Evolutionary conservation across 805 yeast genomes (phyloP), one percentile per base, ranked within the genome.

Genomic region (Cyberlindnera xylosilytica): DNA sequence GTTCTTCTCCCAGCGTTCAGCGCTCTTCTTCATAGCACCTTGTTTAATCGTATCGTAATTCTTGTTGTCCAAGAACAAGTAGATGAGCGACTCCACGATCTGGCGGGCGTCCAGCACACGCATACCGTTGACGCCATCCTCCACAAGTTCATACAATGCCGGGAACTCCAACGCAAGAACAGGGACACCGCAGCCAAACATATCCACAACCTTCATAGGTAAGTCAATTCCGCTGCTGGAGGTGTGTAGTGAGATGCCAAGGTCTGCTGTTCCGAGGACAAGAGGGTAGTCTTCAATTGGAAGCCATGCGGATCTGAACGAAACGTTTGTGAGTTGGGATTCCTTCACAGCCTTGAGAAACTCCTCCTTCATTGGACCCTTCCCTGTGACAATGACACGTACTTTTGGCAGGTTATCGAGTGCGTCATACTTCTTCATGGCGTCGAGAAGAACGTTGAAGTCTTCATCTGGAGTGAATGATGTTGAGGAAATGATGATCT

Each of bases 381-480:
- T 91, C 0, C 99, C 99, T 0, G 99, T 93, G n/a, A 93, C 83
- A n/a, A 93, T 64, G 40, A 88, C 76, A 29, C 79, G 61, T 2
- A 90, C 56, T 3, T 71, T 73, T 1, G 81, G 80, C 4, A 72
- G 49, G 4, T 39, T 40, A 29, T 49, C 38, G 37, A 63, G 61
- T 11, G 53, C 50, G 9, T 50, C 52, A 50, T 87, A 82, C 18
- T 63, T 50, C 39, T 73, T 72, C 41, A 93, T 66, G 0, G 96
- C 88, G 10, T 80, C 78, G 15, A 91, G 65, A 15, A 93, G 64
- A 28, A 86, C 63, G 19, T 67, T 67, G 42, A 93, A 79, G 60
- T 93, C 96, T 62, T 93, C 99, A 62, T 93, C 99, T 1, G 95
- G 93, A 0, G 99, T 91, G 60, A 89, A 93, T 1, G 97, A 88